Evolutionary conservation across 1,284 basidiomycete species (phyloP).

Genomic region (Ceratobasidium papillatum): DNA sequence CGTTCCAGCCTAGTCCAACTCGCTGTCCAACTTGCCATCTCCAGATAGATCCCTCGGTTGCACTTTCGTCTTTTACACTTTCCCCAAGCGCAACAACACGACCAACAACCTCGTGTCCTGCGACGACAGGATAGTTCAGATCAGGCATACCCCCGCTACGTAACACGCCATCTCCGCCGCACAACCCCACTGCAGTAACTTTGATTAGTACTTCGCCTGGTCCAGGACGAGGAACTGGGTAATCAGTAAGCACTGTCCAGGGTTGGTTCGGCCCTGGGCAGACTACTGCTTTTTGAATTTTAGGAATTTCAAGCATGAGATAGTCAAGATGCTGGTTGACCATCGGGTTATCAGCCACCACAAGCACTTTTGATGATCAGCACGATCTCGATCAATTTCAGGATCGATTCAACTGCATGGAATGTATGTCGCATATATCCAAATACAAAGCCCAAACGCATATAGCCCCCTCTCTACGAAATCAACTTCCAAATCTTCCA

Average conservation of each 20-base stretch:
- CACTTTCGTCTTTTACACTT: not conserved
- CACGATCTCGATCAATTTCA: constrained; percentile 2
- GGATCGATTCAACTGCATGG: not conserved
- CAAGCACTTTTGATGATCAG: not conserved
- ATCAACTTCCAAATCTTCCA: constrained; percentile 32
- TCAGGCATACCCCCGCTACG: constrained; percentile 25
- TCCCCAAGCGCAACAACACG: constrained; percentile 11
- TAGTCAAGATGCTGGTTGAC: not conserved
- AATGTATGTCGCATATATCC: not conserved
- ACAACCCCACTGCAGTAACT: constrained; percentile 32
- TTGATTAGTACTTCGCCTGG: constrained; percentile 30
- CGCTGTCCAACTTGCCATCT: constrained; percentile 29
- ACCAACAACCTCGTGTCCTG: constrained; percentile 34
- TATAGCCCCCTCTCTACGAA: not conserved
- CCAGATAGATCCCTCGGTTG: constrained; percentile 8
- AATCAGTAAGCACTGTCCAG: constrained; percentile 5
- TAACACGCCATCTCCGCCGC: constrained; percentile 29
- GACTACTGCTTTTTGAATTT: constrained; percentile 34
- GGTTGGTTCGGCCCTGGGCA: constrained; percentile 27
- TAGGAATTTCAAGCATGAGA: not conserved
- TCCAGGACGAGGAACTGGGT: constrained; percentile 13
- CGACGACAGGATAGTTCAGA: constrained; percentile 23
- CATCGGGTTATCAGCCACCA: not conserved
- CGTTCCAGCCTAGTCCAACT: constrained; percentile 36
- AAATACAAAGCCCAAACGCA: not conserved